These are phyloP conservation scores for Sphaceloma murrayae DNA, from an alignment of 2,329 filamentous ascomycete genomes.

Conservation along the genomic window DNA sequence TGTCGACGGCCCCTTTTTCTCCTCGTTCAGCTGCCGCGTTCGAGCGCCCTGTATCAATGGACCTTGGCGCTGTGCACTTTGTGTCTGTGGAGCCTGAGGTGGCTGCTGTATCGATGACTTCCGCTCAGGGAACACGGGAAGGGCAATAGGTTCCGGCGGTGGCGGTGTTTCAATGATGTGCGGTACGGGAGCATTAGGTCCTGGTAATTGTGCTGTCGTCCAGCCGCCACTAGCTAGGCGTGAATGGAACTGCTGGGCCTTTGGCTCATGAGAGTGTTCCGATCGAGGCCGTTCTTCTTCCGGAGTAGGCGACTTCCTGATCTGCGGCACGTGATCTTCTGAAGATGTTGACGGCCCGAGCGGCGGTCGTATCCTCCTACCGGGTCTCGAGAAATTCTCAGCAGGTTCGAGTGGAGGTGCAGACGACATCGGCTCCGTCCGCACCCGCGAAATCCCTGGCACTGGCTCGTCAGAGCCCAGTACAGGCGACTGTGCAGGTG, in stretches of 20 bases:
- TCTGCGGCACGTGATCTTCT: slow-evolving; percentile 22
- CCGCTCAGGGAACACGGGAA: slow-evolving; percentile 40
- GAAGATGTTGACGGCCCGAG: slow-evolving; percentile 24
- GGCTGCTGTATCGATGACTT: slow-evolving; percentile 38
- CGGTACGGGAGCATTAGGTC: slow-evolving; percentile 42
- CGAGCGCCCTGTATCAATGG: slow-evolving; percentile 32
- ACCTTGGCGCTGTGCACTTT: slow-evolving; percentile 9
- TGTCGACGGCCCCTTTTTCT: slow-evolving; percentile 27
- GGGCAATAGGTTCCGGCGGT: slow-evolving; percentile 19
- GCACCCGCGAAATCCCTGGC: slow-evolving; percentile 50
- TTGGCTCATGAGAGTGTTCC: slow-evolving; percentile 24
- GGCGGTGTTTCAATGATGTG: slow-evolving; percentile 58
- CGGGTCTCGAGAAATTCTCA: slow-evolving; percentile 54
- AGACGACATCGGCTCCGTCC: slow-evolving; percentile 53
- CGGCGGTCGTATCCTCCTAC: slow-evolving; percentile 39
- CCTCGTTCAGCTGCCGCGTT: slow-evolving; percentile 2
- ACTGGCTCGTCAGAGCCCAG: slow-evolving; percentile 37
- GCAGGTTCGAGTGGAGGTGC: slow-evolving; percentile 26
- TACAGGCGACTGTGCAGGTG: slow-evolving; percentile 40
- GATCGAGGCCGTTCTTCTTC: slow-evolving; percentile 17
- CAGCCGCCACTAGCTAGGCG: slow-evolving; percentile 47
- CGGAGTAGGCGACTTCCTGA: slow-evolving; percentile 14
- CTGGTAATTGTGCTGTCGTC: slow-evolving; percentile 44
- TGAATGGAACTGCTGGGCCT: slow-evolving; percentile 44
- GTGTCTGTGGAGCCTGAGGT: slow-evolving; percentile 1